These are phyloP conservation scores for Pseudocercospora eumusae DNA, from an alignment of 2,329 filamentous ascomycete species.

Conservation along the genomic window DNA sequence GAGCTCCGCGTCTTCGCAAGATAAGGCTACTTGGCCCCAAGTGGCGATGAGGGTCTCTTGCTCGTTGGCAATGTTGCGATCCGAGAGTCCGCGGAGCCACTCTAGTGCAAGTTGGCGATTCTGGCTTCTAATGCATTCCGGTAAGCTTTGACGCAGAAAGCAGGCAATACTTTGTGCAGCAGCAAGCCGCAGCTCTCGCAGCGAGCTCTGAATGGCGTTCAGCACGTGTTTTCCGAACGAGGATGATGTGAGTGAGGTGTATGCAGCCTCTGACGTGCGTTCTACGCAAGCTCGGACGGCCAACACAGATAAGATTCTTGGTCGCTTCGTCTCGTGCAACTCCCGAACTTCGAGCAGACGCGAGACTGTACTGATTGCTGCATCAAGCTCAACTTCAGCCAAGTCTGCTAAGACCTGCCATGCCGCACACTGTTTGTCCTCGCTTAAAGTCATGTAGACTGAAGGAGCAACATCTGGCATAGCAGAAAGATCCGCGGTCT, in stretches of 20 bases:
- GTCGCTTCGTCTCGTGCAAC: constrained; percentile 55
- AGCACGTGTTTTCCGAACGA: constrained; percentile 77
- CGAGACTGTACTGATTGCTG: constrained; percentile 18
- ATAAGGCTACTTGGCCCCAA: constrained; percentile 78
- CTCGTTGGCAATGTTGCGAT: constrained; percentile 65
- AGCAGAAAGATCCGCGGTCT: constrained; percentile 22
- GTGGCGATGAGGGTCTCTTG: constrained; percentile 84
- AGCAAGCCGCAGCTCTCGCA: constrained; percentile 80
- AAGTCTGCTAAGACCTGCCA: constrained; percentile 33
- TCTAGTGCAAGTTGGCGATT: constrained; percentile 72
- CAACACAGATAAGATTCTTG: constrained; percentile 70
- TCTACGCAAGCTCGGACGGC: constrained; percentile 68
- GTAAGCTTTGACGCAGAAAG: constrained; percentile 60
- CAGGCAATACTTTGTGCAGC: constrained; percentile 62
- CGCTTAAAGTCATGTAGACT: constrained; percentile 27
- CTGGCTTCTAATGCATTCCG: constrained; percentile 52
- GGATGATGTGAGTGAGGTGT: constrained; percentile 46
- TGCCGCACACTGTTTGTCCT: constrained; percentile 27
- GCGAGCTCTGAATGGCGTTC: constrained; percentile 76
- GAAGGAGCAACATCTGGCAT: constrained; percentile 26
- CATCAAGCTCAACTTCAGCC: constrained; percentile 20
- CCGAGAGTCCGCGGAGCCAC: constrained; percentile 70
- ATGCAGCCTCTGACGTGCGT: constrained; percentile 54
- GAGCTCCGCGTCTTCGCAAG: constrained; percentile 77
- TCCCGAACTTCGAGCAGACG: constrained; percentile 44